A percentile compares a stretch with the other conserved stretches of the same genome.
phyloP scores from a whole-genome alignment of 768 basidiomycete genomes.

The Scleroderma bovista region DNA sequence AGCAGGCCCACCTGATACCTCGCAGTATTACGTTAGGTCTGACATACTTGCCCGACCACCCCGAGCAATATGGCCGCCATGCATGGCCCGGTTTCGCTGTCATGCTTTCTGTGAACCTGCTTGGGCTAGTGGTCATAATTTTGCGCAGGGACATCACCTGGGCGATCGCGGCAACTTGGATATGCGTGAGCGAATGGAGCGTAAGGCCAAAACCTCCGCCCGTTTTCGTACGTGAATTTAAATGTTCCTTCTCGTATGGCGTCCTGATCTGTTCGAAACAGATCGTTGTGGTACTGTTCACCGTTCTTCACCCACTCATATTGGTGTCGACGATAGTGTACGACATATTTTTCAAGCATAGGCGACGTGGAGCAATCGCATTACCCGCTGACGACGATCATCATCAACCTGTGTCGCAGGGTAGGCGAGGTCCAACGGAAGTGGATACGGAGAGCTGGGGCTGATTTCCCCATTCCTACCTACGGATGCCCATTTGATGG shows the following conservation, averaged over 20 bases:
- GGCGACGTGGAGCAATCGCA: constrained; percentile 33
- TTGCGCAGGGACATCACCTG: constrained; percentile 67
- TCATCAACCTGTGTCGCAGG: constrained; percentile 1
- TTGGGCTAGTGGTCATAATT: constrained; percentile 50
- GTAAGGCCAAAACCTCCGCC: constrained; percentile 55
- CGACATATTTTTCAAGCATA: constrained; percentile 12
- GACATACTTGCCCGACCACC: constrained; percentile 44
- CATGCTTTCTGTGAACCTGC: constrained; percentile 56
- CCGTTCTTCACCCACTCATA: constrained; percentile 58
- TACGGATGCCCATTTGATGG: background rate
- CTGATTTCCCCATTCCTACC: background rate
- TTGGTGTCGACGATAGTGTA: constrained; percentile 45
- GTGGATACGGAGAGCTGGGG: constrained; percentile 13
- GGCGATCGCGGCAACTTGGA: constrained; percentile 72
- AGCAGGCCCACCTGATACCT: background rate
- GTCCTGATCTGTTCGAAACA: constrained; percentile 17
- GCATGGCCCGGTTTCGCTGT: constrained; percentile 73
- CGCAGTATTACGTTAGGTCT: constrained; percentile 67
- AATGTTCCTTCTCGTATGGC: background rate
- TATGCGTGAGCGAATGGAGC: constrained; percentile 60
- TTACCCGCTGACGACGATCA: constrained; percentile 38
- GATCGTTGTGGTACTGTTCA: constrained; percentile 60
- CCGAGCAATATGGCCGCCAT: constrained; percentile 51
- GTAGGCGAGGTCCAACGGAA: constrained; percentile 31
- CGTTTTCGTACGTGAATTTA: constrained; percentile 48